Evolutionary conservation across 73 alveolate species (phyloP), one percentile per base, ranked within the genome.

Genomic region (Uronychia setigera): DNA sequence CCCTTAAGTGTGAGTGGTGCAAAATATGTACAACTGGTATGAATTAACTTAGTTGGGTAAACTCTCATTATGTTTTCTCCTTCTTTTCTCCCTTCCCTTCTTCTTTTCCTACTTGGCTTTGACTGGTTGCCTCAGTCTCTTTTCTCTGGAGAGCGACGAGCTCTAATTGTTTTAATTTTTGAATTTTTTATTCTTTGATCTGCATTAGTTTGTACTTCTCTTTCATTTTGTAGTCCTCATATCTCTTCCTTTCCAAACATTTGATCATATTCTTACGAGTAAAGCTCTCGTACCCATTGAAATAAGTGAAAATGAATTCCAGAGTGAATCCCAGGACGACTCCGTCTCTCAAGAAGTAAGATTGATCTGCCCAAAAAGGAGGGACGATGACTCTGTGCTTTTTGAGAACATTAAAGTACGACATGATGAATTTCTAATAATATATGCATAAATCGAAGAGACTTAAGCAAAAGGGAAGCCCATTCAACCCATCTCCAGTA

Each of bases 351-450:
- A 88, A 33, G 88, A 88, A 88, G 84, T 33, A 77, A 34, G 81
- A 58, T 77, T 88, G 81, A 60, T 88, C 94, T 0, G 94, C 84
- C 94, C 94, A 88, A 80, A 88, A 88, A 31, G 94, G 91, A 13
- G 94, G 94, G 0, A 88, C 94, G 0, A 88, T 31, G 0, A 79
- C 90, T 74, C 78, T 88, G 79, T 88, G 90, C 67, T 83, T 82
- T 35, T 58, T 46, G 26, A 88, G 79, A 59, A 79, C 76, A 13
- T 79, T 88, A 81, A 88, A 88, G 76, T 88, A 88, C n/a, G 94
- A 88, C 94, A 88, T 88, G 0, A 1, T 78, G 32, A 31, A 78
- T 32, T 78, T 25, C 5, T 67, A 32, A 32, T 78, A 19, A 11
- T 46, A 19, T 11, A 46, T 46, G 5, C 5, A 46, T 5, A 46